Base-by-base conservation (phyloP, 176 grass and related monocot genomes). In the Cenchrus fungigraminus region DNA sequence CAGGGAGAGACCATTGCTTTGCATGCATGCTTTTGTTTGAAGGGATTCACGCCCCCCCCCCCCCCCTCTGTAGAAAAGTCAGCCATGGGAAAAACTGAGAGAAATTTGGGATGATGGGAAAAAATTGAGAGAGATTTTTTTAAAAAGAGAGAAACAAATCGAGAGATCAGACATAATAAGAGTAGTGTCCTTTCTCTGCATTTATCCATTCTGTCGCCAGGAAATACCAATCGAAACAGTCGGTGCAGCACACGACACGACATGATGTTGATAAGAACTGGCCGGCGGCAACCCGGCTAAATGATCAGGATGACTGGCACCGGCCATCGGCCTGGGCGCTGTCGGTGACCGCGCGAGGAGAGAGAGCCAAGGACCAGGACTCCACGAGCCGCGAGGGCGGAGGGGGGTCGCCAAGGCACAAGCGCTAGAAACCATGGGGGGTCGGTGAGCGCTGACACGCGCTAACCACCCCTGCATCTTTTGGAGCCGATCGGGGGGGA, bases 301-400 rank as follows among this genome's bases (percentile, higher is more conserved):
- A 56, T 16, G 0, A 20, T 60, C 29, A 54, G 59, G 54, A 56
- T 47, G 56, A 8, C 12, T 14, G n/a, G 66, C 32, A 17, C 19
- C 5, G 8, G 57, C 55, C 37, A n/a, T 43, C 42, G 53, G 54
- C 20, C 55, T 1, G 70, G 37, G 34, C 34, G 54, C 71, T 53
- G 84, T 90, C 84, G 84, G 88, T 90, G 88, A 80, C 34, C 34
- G 40, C 57, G 31, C 28, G 57, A 86, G 50, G 49, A 64, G 71
- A 64, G 71, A 64, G 70, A 45, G 61, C 10, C n/a, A 6, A 71
- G 56, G 65, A 59, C 57, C 57, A 59, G 2, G 37, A 11, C 22
- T 25, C 22, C 22, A 25, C 22, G 22, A 25, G 22, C 22, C 22
- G 22, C 22, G 22, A 25, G 22, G 22, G 22, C 22, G 22, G 22